Evolutionary conservation across 1,139 yeast species (phyloP), one percentile per base, ranked within the genome.

Genomic region (Candida neerlandica): DNA sequence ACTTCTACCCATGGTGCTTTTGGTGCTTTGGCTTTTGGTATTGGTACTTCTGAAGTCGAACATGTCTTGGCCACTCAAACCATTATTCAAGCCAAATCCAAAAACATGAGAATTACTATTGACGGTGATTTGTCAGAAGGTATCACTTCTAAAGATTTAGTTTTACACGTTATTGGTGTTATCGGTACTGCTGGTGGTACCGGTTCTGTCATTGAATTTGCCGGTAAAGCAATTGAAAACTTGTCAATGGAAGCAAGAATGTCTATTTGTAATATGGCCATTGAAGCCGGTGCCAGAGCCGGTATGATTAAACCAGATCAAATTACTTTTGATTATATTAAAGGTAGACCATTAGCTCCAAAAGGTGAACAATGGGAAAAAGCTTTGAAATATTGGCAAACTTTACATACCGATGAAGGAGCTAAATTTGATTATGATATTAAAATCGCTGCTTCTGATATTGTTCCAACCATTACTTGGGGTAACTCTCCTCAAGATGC

Each of bases 111-210:
- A 64, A 86, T 94, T 57, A 71, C 78, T 55, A 88, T 94, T 34
- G 84, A 85, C 51, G 99, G 99, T 54, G 88, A 86, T 58, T 81
- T 94, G 58, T 73, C 78, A 44, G 86, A 87, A 45, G 98, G 97
- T 48, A 86, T 94, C 67, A 92, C 99, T 27, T 94, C 98, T 39
- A 94, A 94, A 77, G 99, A 94, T 74, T 78, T 94, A 62, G 85
- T 94, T 56, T 80, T 94, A 56, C 98, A 94, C 67, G 96, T 94
- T 43, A 94, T 94, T 65, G 97, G 97, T 59, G 86, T 86, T 49
- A 92, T 94, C 65, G 99, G 99, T 73, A 94, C 99, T 60, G 99
- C 99, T 55, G 99, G 99, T 73, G 99, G 99, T 75, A 94, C 98
- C 51, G 99, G 99, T 50, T 80, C 85, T 62, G 99, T 94, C 52